A percentile compares a stretch with the other conserved stretches of the same genome.
Conservation (phyloP, 2,329 filamentous ascomycete species). For the Alternaria sp. region DNA sequence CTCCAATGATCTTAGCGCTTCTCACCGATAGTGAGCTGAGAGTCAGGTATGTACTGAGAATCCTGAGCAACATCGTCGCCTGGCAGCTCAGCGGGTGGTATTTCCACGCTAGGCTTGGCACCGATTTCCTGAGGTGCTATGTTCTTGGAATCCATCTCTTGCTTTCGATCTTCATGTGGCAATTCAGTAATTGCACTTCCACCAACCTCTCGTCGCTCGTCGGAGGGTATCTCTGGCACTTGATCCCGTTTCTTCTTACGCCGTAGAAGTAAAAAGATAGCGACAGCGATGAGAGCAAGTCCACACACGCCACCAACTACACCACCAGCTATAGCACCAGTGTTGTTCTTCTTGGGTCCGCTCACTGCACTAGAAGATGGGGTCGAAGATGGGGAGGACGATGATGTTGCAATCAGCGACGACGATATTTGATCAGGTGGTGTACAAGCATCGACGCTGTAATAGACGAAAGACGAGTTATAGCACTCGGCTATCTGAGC, state of each 20-base stretch:
- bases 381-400: not conserved
- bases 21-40: slow-evolving; percentile 3
- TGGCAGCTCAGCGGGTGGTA: not conserved
- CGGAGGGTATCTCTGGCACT: not conserved
- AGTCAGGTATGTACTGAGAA: not conserved
- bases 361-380: not conserved
- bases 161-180: not conserved
- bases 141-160: slow-evolving; percentile 1
- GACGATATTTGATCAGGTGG: slow-evolving; percentile 3
- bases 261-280: not conserved
- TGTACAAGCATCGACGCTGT: slow-evolving; percentile 10
- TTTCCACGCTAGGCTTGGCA: not conserved
- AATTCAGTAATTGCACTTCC: not conserved
- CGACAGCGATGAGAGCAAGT: slow-evolving; percentile 2
- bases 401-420: not conserved
- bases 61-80: not conserved
- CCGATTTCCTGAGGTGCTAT: slow-evolving; percentile 1
- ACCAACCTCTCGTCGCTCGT: not conserved
- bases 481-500: slow-evolving; percentile 4
- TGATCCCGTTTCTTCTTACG: not conserved
- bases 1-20: not conserved
- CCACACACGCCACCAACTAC: slow-evolving; percentile 5
- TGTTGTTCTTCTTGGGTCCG: not conserved
- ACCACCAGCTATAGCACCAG: slow-evolving; percentile 10
- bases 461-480: slow-evolving; percentile 14